Evolutionary conservation across 164 flowering plant genomes (phyloP).

Genomic region (Magnolia changhungtana): DNA sequence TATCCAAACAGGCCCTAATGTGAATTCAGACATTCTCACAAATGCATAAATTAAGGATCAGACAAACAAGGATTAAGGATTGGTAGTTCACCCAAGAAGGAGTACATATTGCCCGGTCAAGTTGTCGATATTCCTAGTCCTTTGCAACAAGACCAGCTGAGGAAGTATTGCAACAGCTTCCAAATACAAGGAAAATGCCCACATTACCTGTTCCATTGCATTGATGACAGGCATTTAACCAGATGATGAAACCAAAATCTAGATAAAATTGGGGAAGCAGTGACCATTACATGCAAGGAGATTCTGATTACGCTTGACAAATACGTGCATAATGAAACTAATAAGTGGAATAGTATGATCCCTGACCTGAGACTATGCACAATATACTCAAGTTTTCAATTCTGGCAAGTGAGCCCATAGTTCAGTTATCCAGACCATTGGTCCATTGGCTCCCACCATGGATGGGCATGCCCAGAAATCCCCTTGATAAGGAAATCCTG

Average conservation of each 20-base stretch:
- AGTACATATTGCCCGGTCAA: constrained; percentile 91
- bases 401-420: not conserved
- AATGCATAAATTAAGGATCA: not conserved
- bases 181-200: constrained; percentile 85
- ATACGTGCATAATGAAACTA: not conserved
- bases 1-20: no score
- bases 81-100: constrained; percentile 65
- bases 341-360: not conserved
- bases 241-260: not conserved
- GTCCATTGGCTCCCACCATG: not conserved
- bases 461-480: not conserved
- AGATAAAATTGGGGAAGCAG: not conserved
- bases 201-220: constrained; percentile 60
- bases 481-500: not conserved
- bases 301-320: not conserved
- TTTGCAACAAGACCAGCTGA: constrained; percentile 85
- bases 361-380: not conserved
- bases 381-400: no score
- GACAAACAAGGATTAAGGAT: not conserved
- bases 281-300: not conserved
- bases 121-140: constrained; percentile 90
- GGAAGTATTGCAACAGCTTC: constrained; percentile 99
- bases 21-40: no score
- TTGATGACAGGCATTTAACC: not conserved
- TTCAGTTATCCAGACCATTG: not conserved